Conservation (phyloP, 83 land plant genomes). For the Isoetes engelmannii region DNA sequence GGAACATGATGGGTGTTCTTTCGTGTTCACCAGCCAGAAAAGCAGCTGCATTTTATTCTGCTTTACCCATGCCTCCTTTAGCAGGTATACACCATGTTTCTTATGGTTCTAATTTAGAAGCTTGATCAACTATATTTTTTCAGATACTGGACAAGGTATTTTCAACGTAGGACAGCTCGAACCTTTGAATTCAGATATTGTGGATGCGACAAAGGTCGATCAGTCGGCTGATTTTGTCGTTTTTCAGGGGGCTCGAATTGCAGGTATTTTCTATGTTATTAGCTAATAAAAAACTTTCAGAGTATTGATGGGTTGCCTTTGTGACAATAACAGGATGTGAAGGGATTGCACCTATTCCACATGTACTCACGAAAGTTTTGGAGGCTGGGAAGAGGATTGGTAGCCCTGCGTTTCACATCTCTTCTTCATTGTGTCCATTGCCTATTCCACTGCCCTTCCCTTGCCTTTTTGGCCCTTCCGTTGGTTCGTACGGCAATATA, state of each 20-base stretch:
- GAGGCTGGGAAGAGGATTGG: conserved; percentile 10
- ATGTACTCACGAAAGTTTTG: conserved; percentile 39
- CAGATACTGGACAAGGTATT: conserved; percentile 16
- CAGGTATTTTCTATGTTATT: conserved; percentile 35
- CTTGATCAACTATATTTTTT: neutral
- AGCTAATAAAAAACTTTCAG: neutral
- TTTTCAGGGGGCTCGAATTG: conserved; percentile 51
- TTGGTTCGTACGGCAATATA: conserved; percentile 61
- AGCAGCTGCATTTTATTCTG: conserved; percentile 32
- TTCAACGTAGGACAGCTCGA: conserved; percentile 37
- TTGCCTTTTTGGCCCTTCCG: conserved; percentile 40
- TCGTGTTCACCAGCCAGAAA: conserved; percentile 49
- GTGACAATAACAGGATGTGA: neutral
- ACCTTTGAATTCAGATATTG: conserved; percentile 60
- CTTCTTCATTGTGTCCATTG: conserved; percentile 56
- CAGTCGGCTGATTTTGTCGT: conserved; percentile 40
- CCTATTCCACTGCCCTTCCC: conserved; percentile 83
- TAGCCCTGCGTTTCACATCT: conserved; percentile 28
- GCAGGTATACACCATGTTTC: conserved; percentile 16
- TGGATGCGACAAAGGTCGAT: conserved; percentile 36
- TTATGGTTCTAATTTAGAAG: neutral
- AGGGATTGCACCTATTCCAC: conserved; percentile 15
- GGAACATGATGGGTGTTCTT: conserved; percentile 39
- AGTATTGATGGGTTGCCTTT: neutral
- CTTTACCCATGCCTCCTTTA: conserved; percentile 26